A percentile compares a stretch with the other conserved stretches of the same genome.
Conservation (phyloP, 2,329 filamentous ascomycete species). For the Calonectria ilicicola region DNA sequence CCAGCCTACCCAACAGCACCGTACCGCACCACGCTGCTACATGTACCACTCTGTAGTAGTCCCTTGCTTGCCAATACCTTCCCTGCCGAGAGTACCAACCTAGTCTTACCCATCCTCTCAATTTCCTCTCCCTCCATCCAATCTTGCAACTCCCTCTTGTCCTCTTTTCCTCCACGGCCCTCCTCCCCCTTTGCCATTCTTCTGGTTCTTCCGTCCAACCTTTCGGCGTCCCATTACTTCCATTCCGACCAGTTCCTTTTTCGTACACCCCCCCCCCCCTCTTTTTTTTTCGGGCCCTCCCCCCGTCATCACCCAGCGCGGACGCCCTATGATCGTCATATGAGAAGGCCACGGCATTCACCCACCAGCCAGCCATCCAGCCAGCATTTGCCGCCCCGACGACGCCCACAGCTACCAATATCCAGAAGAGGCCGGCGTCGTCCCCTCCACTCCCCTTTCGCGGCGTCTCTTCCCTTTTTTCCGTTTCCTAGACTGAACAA, state of each 20-base stretch:
- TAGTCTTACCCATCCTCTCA: conserved; percentile 7
- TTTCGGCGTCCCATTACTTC: not conserved
- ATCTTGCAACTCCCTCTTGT: conserved; percentile 4
- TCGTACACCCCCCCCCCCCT: not conserved
- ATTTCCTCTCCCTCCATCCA: conserved; percentile 14
- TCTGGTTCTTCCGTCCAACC: not conserved
- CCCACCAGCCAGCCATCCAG: conserved; percentile 4
- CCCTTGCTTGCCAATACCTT: conserved; percentile 16
- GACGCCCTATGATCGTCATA: conserved; percentile 17
- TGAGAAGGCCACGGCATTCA: conserved; percentile 21
- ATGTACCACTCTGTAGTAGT: not conserved
- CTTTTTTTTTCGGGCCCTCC: not conserved
- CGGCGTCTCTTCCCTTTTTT: not conserved
- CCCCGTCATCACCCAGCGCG: not conserved
- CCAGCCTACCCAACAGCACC: conserved; percentile 4
- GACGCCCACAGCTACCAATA: not conserved
- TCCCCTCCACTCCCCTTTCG: not conserved
- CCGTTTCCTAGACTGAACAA: not conserved
- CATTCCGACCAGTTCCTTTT: not conserved
- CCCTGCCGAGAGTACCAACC: not conserved
- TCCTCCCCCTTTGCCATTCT: not conserved
- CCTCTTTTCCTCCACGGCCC: not conserved
- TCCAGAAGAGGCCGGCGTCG: not conserved
- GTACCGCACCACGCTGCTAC: not conserved
- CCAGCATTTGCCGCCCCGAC: conserved; percentile 10